Percentiles rank a stretch among this genome's conserved stretches.
Conservation (phyloP, 2,329 filamentous ascomycete species). For the Grosmannia penicillata region DNA sequence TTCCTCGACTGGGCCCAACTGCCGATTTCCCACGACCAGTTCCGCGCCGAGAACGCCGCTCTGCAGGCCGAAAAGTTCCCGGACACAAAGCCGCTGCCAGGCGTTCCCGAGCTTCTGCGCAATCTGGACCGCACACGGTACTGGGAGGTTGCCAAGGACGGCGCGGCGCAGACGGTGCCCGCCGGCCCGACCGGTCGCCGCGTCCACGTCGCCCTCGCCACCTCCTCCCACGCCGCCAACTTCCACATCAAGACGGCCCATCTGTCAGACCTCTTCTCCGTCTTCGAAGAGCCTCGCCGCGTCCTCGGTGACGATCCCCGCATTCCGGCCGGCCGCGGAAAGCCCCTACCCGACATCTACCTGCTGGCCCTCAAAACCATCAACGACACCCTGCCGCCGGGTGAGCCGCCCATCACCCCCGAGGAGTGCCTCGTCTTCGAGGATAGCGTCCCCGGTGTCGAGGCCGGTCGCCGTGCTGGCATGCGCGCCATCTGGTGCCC, state of each 20-base stretch:
- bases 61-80: slow-evolving; percentile 64
- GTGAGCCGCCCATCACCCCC: slow-evolving; percentile 52
- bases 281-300: slow-evolving; percentile 55
- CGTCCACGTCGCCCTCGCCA: slow-evolving; percentile 76
- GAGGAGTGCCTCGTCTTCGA: slow-evolving; percentile 94
- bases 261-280: slow-evolving; percentile 40
- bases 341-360: slow-evolving; percentile 92
- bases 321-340: slow-evolving; percentile 67
- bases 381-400: slow-evolving; percentile 54
- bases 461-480: slow-evolving; percentile 76
- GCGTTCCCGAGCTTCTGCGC: slow-evolving; percentile 53
- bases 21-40: slow-evolving; percentile 59
- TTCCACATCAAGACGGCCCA: slow-evolving; percentile 63
- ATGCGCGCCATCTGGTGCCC: slow-evolving; percentile 94
- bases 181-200: slow-evolving; percentile 12
- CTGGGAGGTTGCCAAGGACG: slow-evolving; percentile 21
- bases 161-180: slow-evolving; percentile 2
- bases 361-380: slow-evolving; percentile 71
- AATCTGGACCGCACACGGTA: slow-evolving; percentile 39
- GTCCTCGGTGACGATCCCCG: slow-evolving; percentile 77
- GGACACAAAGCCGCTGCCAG: slow-evolving; percentile 59
- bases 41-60: slow-evolving; percentile 38
- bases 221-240: slow-evolving; percentile 57
- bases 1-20: slow-evolving; percentile 73
- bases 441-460: slow-evolving; percentile 84